Conservation (phyloP, 208 protist genomes). For the Wallacemonas sp. region DNA sequence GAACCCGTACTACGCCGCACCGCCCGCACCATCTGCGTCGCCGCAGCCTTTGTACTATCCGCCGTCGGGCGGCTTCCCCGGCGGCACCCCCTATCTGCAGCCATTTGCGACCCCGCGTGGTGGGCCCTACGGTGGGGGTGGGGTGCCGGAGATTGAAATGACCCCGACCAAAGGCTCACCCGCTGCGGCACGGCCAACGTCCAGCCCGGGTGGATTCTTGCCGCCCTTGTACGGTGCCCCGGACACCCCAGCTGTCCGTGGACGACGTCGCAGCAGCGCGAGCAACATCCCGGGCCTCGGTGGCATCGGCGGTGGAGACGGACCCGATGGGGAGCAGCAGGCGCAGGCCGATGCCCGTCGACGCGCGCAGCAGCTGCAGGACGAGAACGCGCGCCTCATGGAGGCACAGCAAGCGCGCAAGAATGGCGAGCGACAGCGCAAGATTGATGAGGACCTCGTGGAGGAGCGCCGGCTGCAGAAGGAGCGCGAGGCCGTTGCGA, state of each 20-base stretch:
- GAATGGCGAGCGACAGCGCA: conserved; percentile 39
- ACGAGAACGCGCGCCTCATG: conserved; percentile 71
- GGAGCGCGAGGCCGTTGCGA: conserved; percentile 49
- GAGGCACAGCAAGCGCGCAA: conserved; percentile 52
- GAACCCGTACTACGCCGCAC: neutral
- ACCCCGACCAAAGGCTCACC: conserved; percentile 14
- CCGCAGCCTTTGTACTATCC: conserved; percentile 15
- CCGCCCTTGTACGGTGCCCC: conserved; percentile 3
- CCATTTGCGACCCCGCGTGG: neutral
- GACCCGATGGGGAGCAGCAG: conserved; percentile 23
- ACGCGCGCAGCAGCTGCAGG: conserved; percentile 68
- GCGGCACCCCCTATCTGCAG: conserved; percentile 1
- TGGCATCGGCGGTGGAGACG: conserved; percentile 31
- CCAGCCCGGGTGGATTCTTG: conserved; percentile 6
- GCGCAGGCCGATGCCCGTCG: conserved; percentile 39
- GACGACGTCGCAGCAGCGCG: conserved; percentile 9
- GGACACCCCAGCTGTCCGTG: neutral
- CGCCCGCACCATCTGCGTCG: neutral
- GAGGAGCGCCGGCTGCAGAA: conserved; percentile 47
- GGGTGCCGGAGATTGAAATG: conserved; percentile 15
- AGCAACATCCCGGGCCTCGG: conserved; percentile 23
- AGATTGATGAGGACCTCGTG: conserved; percentile 40
- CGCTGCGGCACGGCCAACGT: neutral
- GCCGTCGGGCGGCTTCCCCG: neutral
- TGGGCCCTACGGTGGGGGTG: neutral